Base-by-base conservation (phyloP, 108 stramenopile genomes). In the Cylindrotheca fusiformis region DNA sequence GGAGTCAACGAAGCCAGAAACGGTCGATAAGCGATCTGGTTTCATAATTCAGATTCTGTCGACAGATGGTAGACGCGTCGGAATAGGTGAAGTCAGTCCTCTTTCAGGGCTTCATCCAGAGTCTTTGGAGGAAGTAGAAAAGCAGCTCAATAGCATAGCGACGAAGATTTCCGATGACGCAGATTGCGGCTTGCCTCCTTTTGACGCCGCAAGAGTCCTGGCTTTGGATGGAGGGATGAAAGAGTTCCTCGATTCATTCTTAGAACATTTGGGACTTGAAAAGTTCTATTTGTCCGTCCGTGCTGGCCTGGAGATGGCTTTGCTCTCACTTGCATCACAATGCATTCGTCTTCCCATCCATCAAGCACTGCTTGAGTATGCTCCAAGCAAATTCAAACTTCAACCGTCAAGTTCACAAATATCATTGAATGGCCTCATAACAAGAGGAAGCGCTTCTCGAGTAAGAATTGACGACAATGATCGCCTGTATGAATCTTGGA, bases 61-160 rank as follows among this genome's bases (percentile, higher is more conserved):
- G 24, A 61, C 48, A 4, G 81, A 84, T 68, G 80, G 81, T 1
- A 54, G 54, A 52, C 50, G 73, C 17, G 83, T 87, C 21, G 90
- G 88, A n/a, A 54, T 95, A 18, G 94, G 94, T 45, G 94, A 95
- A 72, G 78, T 87, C 0, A 77, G 85, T 20, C 90, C 94, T 20
- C 69, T 91, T 2, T 36, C 44, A 19, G 88, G 88, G 24, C 68
- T 95, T 10, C 94, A 95, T 52, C 25, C 31, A 22, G 94, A 95
- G 57, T 67, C 83, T 1, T 49, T 88, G 3, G 81, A 78, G 25
- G 81, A 88, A 19, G 75, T 74, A 12, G 72, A 67, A 47, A 41
- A 36, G 36, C 85, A 91, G 65, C 58, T 91, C 18, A 47, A 61
- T 48, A 21, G 59, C 22, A 75, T 90, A 18, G 63, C 71, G 48